Evolutionary conservation across 176 grass and related monocot species (phyloP), one percentile per base, ranked within the genome.

Genomic region (Carex littledalei): DNA sequence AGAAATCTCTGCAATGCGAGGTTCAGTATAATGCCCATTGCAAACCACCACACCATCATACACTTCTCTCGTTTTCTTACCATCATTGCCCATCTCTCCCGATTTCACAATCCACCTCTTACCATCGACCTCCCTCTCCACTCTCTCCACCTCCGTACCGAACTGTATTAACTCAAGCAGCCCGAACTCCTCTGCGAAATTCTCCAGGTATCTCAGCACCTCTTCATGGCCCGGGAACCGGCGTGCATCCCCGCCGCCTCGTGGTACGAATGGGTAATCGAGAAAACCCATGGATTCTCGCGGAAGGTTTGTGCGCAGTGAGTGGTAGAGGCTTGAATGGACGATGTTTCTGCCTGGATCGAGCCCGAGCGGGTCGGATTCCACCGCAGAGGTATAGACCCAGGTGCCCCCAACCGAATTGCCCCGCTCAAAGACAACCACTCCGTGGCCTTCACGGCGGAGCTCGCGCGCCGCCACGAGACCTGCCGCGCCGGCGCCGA

Each of bases 281-380:
- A 92, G 82, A 82, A 94, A 98, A 20, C 91, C 91, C 96, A 98
- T 98, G 62, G 31, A 52, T 89, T 98, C 96, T 12, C 91, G 90
- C 0, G 96, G 89, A 10, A 98, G 88, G 77, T 95, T 98, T 55
- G 96, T 95, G 80, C 88, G 90, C 63, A 98, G 93, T 17, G 93
- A 98, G n/a, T 81, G 75, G 76, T 98, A 98, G 52, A 98, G 89
- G 89, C 93, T 98, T 67, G 89, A 90, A 67, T 90, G 85, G 77
- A 92, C 84, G 16, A 90, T 70, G 20, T 67, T 61, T 26, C 89
- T 73, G 18, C 8, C 9, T 56, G 83, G 89, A 57, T 90, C 75
- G 41, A 86, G 79, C 84, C 89, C 83, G 14, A 95, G 85, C 81
- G 88, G 86, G 78, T 98, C 93, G 50, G 88, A 63, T 26, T 87